Percentiles rank a stretch among this genome's conserved stretches.
Evolutionary conservation across 2,329 filamentous ascomycete species (phyloP).

Genomic region (Aspergillus glaucus): DNA sequence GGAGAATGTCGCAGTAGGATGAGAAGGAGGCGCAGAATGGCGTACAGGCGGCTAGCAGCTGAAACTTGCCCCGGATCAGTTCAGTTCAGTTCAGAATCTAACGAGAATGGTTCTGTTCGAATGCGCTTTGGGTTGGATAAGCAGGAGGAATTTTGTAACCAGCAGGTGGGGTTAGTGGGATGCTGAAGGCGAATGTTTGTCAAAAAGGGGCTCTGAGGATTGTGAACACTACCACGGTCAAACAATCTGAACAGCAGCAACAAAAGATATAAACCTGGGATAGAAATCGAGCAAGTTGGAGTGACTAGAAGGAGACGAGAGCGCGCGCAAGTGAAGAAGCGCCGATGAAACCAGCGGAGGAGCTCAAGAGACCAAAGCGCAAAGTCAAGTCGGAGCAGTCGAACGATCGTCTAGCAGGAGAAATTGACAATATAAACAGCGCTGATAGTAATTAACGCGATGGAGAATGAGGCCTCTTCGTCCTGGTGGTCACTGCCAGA

Average conservation of each 20-base stretch:
- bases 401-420: not conserved
- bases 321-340: constrained; percentile 3
- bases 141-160: constrained; percentile 11
- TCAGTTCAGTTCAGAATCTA: not conserved
- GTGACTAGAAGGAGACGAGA: constrained; percentile 1
- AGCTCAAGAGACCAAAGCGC: not conserved
- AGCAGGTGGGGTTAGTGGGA: constrained; percentile 14
- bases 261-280: too few relatives aligned
- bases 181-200: constrained; percentile 2
- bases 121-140: not conserved
- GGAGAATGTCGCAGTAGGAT: not conserved
- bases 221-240: not conserved
- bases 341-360: constrained; percentile 4
- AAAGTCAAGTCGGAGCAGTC: not conserved
- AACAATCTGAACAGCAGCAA: not conserved
- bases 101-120: not conserved
- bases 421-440: not conserved
- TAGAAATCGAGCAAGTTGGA: not conserved
- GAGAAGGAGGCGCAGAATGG: not conserved
- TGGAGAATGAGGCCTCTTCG: too few relatives aligned
- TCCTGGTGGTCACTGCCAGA: too few relatives aligned
- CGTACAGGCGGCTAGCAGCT: not conserved
- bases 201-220: not conserved
- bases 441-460: not conserved
- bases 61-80: not conserved